These are phyloP conservation scores for Rhizopus arrhizus DNA, from an alignment of 371 early-diverging fungal species.

Conservation along the genomic window DNA sequence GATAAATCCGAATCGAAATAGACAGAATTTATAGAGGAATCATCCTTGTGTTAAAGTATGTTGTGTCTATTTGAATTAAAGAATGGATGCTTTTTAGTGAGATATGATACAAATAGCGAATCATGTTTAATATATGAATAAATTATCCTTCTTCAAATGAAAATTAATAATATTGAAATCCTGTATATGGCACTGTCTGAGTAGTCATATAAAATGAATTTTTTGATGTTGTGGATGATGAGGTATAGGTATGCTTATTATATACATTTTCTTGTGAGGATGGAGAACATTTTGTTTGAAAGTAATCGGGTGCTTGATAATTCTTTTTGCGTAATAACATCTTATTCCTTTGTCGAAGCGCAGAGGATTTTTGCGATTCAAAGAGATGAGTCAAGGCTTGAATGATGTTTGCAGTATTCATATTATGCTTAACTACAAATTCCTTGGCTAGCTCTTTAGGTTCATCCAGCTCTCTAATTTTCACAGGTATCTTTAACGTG, in stretches of 20 bases:
- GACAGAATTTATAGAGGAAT: too few species aligned
- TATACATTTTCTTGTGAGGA: neutral
- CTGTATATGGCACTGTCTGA: neutral
- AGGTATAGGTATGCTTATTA: neutral
- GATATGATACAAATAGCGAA: too few species aligned
- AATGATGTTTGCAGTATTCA: constrained; percentile 7
- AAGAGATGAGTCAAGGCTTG: constrained; percentile 19
- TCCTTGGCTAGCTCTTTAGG: constrained; percentile 16
- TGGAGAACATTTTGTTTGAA: neutral
- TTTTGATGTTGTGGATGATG: neutral
- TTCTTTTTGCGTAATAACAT: constrained; percentile 4
- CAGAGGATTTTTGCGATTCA: constrained; percentile 19
- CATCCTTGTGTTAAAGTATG: too few species aligned
- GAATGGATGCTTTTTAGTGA: too few species aligned
- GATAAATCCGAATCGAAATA: too few species aligned
- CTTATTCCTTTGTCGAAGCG: constrained; percentile 13
- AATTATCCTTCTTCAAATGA: neutral
- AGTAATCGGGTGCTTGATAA: neutral
- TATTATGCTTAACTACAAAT: constrained; percentile 19
- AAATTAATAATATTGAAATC: neutral
- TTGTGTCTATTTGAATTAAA: too few species aligned
- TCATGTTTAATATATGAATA: too few species aligned
- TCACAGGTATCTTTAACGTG: constrained; percentile 7
- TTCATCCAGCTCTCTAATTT: constrained; percentile 24
- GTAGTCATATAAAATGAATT: neutral